Conservation (phyloP, 192 early-diverging fungal species). For the Neocallimastix lanati region DNA sequence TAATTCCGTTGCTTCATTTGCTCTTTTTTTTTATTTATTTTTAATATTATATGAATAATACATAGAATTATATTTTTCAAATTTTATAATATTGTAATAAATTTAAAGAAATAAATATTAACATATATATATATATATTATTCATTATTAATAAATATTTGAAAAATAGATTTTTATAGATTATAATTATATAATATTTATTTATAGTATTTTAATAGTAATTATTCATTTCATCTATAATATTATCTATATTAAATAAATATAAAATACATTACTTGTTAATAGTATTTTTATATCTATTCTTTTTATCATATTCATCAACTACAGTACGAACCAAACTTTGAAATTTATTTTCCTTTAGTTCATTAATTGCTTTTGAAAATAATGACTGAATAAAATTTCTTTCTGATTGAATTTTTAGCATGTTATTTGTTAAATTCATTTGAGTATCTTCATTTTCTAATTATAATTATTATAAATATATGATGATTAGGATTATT, state of each 20-base stretch:
- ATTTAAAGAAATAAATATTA: no score
- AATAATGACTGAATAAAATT: conserved; percentile 22
- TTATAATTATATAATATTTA: no score
- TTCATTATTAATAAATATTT: no score
- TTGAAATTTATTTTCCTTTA: conserved; percentile 24
- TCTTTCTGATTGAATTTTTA: conserved; percentile 32
- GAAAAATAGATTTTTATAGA: no score
- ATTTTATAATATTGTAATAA: no score
- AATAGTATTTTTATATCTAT: conserved; percentile 35
- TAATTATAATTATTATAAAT: conserved; percentile 1
- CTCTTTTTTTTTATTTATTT: conserved; percentile 12
- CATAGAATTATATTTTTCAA: no score
- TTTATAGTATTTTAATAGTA: neutral
- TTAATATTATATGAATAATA: no score
- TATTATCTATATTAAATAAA: no score
- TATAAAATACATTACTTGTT: conserved; percentile 16
- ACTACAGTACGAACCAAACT: conserved; percentile 25
- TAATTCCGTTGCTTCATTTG: conserved; percentile 26
- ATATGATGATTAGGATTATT: no score
- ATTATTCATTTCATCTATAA: no score
- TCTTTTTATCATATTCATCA: conserved; percentile 34
- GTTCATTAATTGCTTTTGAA: conserved; percentile 17
- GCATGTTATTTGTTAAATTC: conserved; percentile 17
- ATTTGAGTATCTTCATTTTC: neutral
- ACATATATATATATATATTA: neutral